Percentiles rank a stretch among this genome's conserved stretches.
These are phyloP conservation scores for Ophiostoma australiae DNA, from an alignment of 2,329 filamentous ascomycete species.

Conservation along the genomic window DNA sequence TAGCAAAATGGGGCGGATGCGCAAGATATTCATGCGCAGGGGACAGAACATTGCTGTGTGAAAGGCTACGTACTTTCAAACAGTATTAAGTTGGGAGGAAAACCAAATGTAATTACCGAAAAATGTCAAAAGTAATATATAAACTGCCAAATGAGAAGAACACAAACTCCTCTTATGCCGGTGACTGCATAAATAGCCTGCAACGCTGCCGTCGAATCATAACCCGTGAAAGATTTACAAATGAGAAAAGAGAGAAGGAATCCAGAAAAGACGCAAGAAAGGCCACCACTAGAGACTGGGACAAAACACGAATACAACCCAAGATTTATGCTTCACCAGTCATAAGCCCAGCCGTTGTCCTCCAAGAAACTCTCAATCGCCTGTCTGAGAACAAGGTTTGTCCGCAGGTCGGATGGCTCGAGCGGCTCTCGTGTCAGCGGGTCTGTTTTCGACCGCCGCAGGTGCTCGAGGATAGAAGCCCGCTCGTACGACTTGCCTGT, in stretches of 20 bases:
- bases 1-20: background rate
- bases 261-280: background rate
- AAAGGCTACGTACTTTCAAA: background rate
- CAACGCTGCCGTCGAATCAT: slow-evolving; percentile 10
- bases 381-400: slow-evolving; percentile 74
- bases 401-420: slow-evolving; percentile 62
- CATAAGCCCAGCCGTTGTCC: slow-evolving; percentile 85
- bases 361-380: slow-evolving; percentile 69
- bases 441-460: slow-evolving; percentile 69
- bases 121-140: background rate
- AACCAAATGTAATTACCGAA: too few species aligned
- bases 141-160: background rate
- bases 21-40: background rate
- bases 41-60: background rate
- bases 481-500: slow-evolving; percentile 90
- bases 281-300: background rate
- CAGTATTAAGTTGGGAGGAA: too few species aligned
- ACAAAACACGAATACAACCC: too few species aligned
- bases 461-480: slow-evolving; percentile 76
- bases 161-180: background rate
- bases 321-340: slow-evolving; percentile 57
- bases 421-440: slow-evolving; percentile 79
- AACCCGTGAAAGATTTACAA: background rate
- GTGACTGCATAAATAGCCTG: slow-evolving; percentile 9
- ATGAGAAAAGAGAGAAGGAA: background rate